Evolutionary conservation across 2,329 filamentous ascomycete genomes (phyloP).

Genomic region (Coleophoma cylindrospora): DNA sequence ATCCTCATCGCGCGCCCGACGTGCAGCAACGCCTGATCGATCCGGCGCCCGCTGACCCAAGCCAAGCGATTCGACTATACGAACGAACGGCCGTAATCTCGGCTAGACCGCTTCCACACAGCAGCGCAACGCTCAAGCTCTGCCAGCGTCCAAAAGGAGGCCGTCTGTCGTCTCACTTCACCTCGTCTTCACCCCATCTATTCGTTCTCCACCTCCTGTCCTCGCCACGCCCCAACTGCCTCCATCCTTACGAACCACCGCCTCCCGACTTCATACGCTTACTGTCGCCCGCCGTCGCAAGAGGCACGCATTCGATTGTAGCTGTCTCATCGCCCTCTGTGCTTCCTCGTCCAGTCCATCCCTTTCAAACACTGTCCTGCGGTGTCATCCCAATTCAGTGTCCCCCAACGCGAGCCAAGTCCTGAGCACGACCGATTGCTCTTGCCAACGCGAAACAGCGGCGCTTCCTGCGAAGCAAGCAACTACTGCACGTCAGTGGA

Average conservation of each 20-base stretch:
- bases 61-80: too few species aligned
- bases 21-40: too few species aligned
- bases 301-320: constrained; percentile 25
- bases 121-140: background rate
- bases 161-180: constrained; percentile 16
- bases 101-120: background rate
- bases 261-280: background rate
- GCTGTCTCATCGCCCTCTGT: constrained; percentile 9
- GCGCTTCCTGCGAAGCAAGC: background rate
- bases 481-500: background rate
- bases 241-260: constrained; percentile 1
- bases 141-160: background rate
- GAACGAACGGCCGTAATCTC: too few species aligned
- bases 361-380: background rate
- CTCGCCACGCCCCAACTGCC: constrained; percentile 5
- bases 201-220: constrained; percentile 13
- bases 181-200: constrained; percentile 22
- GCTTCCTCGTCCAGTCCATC: background rate
- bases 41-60: too few species aligned
- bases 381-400: background rate
- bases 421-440: background rate
- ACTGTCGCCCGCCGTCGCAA: background rate
- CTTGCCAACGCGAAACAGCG: constrained; percentile 3
- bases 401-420: background rate
- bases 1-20: too few species aligned